Percentiles rank a stretch among this genome's conserved stretches.
These are phyloP conservation scores for Sporothrix globosa DNA, from an alignment of 2,329 filamentous ascomycete species.

Conservation along the genomic window DNA sequence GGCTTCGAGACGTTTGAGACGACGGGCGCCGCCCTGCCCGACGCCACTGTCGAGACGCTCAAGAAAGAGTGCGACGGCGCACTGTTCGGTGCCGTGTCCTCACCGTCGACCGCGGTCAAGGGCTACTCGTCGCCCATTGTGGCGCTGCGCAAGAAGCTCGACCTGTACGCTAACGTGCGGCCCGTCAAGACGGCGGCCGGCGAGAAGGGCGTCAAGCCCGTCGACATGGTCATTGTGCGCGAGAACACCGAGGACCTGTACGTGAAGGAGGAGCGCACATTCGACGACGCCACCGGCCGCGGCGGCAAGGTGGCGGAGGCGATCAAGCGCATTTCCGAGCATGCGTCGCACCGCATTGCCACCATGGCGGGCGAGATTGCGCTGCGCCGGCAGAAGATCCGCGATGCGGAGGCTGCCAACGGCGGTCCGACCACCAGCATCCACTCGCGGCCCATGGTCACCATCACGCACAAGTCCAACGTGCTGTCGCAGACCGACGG, in stretches of 20 bases:
- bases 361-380: constrained; percentile 95
- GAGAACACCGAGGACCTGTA: constrained; percentile 99
- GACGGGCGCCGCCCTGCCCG: constrained; percentile 84
- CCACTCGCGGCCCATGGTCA: constrained; percentile 75
- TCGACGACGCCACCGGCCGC: constrained; percentile 62
- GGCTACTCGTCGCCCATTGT: constrained; percentile 98
- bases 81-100: constrained; percentile 93
- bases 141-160: constrained; percentile 89
- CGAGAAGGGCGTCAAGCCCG: constrained; percentile 65
- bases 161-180: constrained; percentile 96
- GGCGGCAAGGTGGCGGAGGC: constrained; percentile 88
- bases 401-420: constrained; percentile 57
- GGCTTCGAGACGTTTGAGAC: constrained; percentile 92
- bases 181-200: constrained; percentile 83
- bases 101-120: constrained; percentile 83
- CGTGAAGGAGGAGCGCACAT: constrained; percentile 93
- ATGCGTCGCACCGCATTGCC: constrained; percentile 82
- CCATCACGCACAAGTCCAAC: constrained; percentile 98
- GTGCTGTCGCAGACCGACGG: constrained; percentile 96
- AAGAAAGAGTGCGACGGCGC: constrained; percentile 92
- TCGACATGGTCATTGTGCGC: constrained; percentile 96
- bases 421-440: constrained; percentile 56
- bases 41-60: constrained; percentile 86
- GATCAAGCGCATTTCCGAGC: constrained; percentile 93
- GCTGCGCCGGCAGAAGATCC: constrained; percentile 78